Evolutionary conservation across 306 rosid species (phyloP), one percentile per base, ranked within the genome.

Genomic region (Mimosa bimucronata): DNA sequence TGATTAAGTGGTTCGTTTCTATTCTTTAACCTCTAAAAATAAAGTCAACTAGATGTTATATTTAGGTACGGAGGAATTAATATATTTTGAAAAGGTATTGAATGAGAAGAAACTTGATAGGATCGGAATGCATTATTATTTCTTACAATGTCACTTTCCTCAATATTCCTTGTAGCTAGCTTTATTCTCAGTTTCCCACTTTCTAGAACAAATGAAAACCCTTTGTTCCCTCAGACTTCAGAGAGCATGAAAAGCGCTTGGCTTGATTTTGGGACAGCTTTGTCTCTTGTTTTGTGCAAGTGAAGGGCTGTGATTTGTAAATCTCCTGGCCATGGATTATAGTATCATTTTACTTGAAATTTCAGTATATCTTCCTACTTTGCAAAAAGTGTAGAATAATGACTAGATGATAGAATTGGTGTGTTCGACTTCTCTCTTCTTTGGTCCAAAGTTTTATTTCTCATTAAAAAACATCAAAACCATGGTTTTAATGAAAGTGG

Each of bases 71-170:
- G n/a, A n/a, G n/a, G n/a, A n/a, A n/a, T n/a, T n/a, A n/a, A n/a
- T 34, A 73, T 40, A 76, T 81, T 44, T 14, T 76, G 77, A 26
- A 52, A 50, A 77, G 73, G n/a, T 29, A 80, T 73, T 78, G 55
- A 65, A 83, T 79, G 75, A 81, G 83, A 45, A 79, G 80, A 68
- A 83, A 78, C 71, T 23, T 82, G 74, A 77, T 74, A 77, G 38
- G 5, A 34, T 34, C 38, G 2, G 71, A 80, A 78, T 19, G 75
- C 75, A 77, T 72, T 46, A 3, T 2, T 14, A 44, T 44, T 2
- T 75, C 73, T 68, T 26, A 44, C 3, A 62, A 37, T 64, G 79
- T 52, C 82, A 78, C 83, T 46, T 73, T 79, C 80, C 50, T 82
- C 44, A 69, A 57, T 76, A 13, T 60, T 60, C 19, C 37, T 25